These are phyloP conservation scores for Colletotrichum caudatum DNA, from an alignment of 2,329 filamentous ascomycete genomes.

Conservation along the genomic window DNA sequence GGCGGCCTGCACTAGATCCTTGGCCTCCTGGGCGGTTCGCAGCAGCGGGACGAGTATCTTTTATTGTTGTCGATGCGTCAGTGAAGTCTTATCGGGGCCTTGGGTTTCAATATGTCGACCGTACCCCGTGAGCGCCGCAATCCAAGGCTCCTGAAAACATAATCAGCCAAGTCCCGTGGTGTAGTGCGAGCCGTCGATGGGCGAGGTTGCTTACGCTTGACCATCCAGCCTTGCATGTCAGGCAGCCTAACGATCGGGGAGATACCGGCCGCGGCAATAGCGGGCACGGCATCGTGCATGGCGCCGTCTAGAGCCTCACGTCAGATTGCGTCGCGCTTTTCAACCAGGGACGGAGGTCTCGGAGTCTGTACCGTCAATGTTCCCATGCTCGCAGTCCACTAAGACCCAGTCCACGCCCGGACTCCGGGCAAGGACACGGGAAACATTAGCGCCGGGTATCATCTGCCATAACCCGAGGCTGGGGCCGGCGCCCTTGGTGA, in stretches of 20 bases:
- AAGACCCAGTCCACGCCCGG: slow-evolving; percentile 75
- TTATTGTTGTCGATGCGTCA: slow-evolving; percentile 11
- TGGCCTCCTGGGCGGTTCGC: slow-evolving; percentile 65
- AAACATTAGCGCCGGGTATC: slow-evolving; percentile 70
- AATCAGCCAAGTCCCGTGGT: not conserved
- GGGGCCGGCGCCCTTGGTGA: slow-evolving; percentile 59
- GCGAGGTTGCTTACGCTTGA: slow-evolving; percentile 60
- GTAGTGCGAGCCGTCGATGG: not conserved
- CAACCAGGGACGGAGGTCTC: not conserved
- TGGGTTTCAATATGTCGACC: not conserved
- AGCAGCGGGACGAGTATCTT: slow-evolving; percentile 66
- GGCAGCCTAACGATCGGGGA: slow-evolving; percentile 64
- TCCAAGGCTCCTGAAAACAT: slow-evolving; percentile 63
- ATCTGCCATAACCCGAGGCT: slow-evolving; percentile 74
- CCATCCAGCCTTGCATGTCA: slow-evolving; percentile 67
- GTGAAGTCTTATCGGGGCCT: not conserved
- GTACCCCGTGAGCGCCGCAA: slow-evolving; percentile 67
- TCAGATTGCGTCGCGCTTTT: not conserved
- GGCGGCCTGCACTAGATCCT: slow-evolving; percentile 61
- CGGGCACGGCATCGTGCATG: slow-evolving; percentile 67
- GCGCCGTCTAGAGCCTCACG: slow-evolving; percentile 52
- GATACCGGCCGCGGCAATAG: slow-evolving; percentile 60
- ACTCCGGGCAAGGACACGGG: slow-evolving; percentile 69
- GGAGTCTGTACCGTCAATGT: slow-evolving; percentile 60
- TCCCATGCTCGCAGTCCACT: slow-evolving; percentile 67